Evolutionary conservation across 1,284 basidiomycete genomes (phyloP).

Genomic region (Quambalaria eucalypti): DNA sequence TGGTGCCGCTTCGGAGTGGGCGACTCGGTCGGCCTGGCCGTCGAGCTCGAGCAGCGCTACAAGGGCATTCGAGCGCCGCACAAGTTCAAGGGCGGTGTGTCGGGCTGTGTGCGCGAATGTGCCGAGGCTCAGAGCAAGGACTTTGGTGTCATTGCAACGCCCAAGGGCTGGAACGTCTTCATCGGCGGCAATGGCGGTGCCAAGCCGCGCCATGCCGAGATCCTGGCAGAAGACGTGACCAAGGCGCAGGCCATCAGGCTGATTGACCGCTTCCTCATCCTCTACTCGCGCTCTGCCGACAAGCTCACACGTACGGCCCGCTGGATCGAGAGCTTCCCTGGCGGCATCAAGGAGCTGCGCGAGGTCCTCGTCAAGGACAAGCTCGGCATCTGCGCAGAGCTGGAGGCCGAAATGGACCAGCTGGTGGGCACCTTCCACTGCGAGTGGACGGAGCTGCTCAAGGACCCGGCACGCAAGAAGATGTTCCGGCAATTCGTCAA

Average conservation of each 20-base stretch:
- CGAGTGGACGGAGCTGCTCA: slow-evolving; percentile 64
- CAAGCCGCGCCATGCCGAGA: slow-evolving; percentile 56
- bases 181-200: slow-evolving; percentile 67
- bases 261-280: slow-evolving; percentile 61
- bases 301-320: slow-evolving; percentile 59
- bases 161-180: slow-evolving; percentile 58
- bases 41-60: slow-evolving; percentile 65
- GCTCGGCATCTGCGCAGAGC: slow-evolving; percentile 63
- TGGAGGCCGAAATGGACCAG: slow-evolving; percentile 63
- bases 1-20: slow-evolving; percentile 71
- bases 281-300: slow-evolving; percentile 63
- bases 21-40: slow-evolving; percentile 65
- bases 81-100: slow-evolving; percentile 69
- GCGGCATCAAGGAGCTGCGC: slow-evolving; percentile 60
- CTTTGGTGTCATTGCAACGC: slow-evolving; percentile 68
- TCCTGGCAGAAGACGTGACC: slow-evolving; percentile 51
- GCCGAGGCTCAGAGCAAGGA: slow-evolving; percentile 65
- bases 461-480: slow-evolving; percentile 54
- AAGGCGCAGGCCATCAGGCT: slow-evolving; percentile 52
- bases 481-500: slow-evolving; percentile 65
- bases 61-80: slow-evolving; percentile 63
- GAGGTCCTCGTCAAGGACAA: slow-evolving; percentile 66
- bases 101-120: slow-evolving; percentile 52
- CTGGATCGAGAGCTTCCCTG: slow-evolving; percentile 66
- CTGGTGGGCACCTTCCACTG: slow-evolving; percentile 61